Base-by-base conservation (phyloP, 768 basidiomycete genomes). In the Lentinus tigrinus region DNA sequence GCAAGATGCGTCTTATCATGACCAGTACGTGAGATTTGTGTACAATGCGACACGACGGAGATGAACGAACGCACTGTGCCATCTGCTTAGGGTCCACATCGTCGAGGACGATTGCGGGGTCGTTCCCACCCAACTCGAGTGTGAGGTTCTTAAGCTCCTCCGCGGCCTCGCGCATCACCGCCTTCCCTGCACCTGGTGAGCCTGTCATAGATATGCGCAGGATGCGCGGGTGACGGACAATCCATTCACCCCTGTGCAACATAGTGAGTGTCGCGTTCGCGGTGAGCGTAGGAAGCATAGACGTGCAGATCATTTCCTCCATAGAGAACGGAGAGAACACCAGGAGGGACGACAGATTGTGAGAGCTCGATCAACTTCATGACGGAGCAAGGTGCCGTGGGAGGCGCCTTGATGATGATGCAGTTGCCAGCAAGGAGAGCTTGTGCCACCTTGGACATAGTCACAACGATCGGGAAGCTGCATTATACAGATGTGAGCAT, bases 101-200 rank as follows among this genome's bases (percentile, higher is more conserved):
- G 13, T n/a, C 38, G n/a, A 47, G 31, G 21, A 62, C 56, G 36
- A 62, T 62, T 0, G 56, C 56, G 13, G 60, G 56, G 38, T 62
- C 60, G 47, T 62, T 62, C 19, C 60, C 60, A 23, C 60, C 56
- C 13, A 62, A 51, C 47, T 62, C 60, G 3, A 62, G 50, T 16
- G 60, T 62, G n/a, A 62, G 4, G 7, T 50, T 27, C 37, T 57
- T 57, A 9, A 62, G 28, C n/a, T 43, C 47, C 4, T 23, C 23
- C 14, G 56, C 47, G 9, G 50, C 60, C 17, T 14, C 39, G 34
- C 47, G 37, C 56, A 62, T 57, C 1, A 57, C 47, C 10, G 39
- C 28, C 40, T 57, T 57, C 11, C 60, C 60, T 5, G 56, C 31
- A 2, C 28, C 21, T 13, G 37, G 28, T 11, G 60, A 62, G 9